Conservation (phyloP, 2,329 filamentous ascomycete genomes). For the Beauveria australis region DNA sequence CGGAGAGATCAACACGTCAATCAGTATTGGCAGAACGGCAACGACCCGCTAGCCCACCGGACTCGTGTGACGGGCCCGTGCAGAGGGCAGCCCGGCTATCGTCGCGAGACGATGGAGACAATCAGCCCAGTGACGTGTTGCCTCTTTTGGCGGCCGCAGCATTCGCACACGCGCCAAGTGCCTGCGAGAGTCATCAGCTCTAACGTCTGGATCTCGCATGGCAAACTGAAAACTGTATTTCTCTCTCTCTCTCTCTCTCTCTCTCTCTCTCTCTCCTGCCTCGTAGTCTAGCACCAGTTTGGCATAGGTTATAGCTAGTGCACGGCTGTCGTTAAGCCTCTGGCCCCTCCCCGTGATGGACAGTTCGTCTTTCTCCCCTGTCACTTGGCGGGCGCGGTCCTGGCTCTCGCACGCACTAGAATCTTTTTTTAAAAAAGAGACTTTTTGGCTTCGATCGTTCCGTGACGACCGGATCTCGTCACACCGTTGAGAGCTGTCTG, state of each 20-base stretch:
- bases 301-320: background rate
- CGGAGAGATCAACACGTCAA: background rate
- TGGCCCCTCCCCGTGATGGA: background rate
- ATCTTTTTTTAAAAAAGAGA: background rate
- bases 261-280: background rate
- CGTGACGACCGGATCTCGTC: background rate
- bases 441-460: background rate
- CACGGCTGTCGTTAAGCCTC: slow-evolving; percentile 1
- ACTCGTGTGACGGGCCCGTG: background rate
- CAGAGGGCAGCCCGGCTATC: background rate
- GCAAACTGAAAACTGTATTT: background rate
- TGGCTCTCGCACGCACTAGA: slow-evolving; percentile 2
- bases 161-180: too few species aligned
- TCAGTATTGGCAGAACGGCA: background rate
- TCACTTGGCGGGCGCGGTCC: background rate
- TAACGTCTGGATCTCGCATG: background rate
- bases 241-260: background rate
- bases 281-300: background rate
- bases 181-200: background rate
- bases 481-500: background rate
- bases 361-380: background rate
- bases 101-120: too few species aligned
- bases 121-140: too few species aligned
- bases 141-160: too few species aligned
- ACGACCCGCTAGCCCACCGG: background rate